Percentiles rank a stretch among this genome's conserved stretches.
phyloP scores from a whole-genome alignment of 495 filamentous ascomycete genomes.

The Lindgomyces ingoldianus region DNA sequence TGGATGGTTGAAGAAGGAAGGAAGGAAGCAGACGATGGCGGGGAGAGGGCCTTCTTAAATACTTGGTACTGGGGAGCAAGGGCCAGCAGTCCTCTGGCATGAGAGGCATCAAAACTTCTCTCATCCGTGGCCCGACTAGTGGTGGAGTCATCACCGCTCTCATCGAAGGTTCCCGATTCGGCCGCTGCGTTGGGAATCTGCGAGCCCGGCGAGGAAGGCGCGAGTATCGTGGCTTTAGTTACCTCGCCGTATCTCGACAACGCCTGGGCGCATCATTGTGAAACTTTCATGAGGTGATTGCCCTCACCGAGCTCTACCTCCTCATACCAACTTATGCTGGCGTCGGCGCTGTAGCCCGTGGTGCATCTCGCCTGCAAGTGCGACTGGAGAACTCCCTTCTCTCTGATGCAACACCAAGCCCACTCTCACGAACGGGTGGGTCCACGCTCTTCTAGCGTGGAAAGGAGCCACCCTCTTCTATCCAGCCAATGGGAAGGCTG shows the following conservation, averaged over 20 bases:
- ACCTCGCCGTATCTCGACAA: background rate
- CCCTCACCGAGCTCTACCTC: constrained; percentile 6
- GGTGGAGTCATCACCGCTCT: background rate
- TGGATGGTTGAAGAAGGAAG: background rate
- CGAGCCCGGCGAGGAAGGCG: background rate
- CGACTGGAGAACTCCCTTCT: background rate
- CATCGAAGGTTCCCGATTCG: background rate
- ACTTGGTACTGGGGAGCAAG: background rate
- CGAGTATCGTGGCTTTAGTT: background rate
- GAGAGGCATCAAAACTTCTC: background rate
- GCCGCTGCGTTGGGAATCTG: background rate
- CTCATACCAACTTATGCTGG: background rate
- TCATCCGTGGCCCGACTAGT: background rate
- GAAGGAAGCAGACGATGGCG: background rate
- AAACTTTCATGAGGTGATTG: constrained; percentile 4
- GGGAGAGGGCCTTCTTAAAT: background rate
- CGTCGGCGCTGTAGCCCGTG: background rate
- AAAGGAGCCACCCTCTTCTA: background rate
- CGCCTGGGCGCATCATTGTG: background rate
- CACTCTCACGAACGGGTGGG: background rate
- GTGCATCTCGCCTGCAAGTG: background rate
- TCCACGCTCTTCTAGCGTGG: background rate
- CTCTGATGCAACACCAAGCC: background rate
- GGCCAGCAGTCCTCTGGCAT: background rate
- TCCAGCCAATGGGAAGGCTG: background rate